Evolutionary conservation across 1,284 basidiomycete genomes (phyloP), one percentile per base, ranked within the genome.

Genomic region (Omphalotus olearius): DNA sequence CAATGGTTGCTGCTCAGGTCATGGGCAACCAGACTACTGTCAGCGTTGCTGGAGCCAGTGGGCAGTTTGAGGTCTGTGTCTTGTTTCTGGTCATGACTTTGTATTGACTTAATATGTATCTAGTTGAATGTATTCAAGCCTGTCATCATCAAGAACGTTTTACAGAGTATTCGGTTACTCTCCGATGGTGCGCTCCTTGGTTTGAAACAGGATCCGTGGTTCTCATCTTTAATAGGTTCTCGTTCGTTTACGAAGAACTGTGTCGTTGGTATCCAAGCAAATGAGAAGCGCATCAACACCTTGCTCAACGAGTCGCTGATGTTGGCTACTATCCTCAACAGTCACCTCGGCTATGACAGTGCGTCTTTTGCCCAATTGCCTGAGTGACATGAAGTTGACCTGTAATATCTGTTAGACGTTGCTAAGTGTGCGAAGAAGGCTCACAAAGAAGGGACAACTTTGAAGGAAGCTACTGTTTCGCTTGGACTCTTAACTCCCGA

Each of bases 401-500:
- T 30, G 56, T 55, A 42, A 38, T 40, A 41, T 16, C 11, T 54
- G 39, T 6, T 63, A 94, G 93, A 97, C 70, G 96, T 98, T 38
- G 97, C 97, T 47, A 94, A 93, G 70, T 94, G 91, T 60, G 97
- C 97, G 35, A 99, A 99, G 82, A 98, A 99, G 72, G 97, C 97
- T 13, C 97, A 99, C 79, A 94, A 91, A 70, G 94, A 99, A 71
- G 97, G 95, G 20, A 91, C 88, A 46, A 99, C 96, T 45, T 69
- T 99, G 66, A 97, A 97, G 76, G 90, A 95, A 72, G 93, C 96
- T 39, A 94, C 94, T 6, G 86, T 98, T 26, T 72, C 85, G 20
- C 80, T 98, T 37, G 92, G 92, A 52, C 84, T 92, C 69, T 70
- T 99, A 62, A 89, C 88, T 1, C 77, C 85, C 1, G 92, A 96